These are phyloP conservation scores for Alloascoidea hylecoeti DNA, from an alignment of 805 yeast genomes.

Conservation along the genomic window DNA sequence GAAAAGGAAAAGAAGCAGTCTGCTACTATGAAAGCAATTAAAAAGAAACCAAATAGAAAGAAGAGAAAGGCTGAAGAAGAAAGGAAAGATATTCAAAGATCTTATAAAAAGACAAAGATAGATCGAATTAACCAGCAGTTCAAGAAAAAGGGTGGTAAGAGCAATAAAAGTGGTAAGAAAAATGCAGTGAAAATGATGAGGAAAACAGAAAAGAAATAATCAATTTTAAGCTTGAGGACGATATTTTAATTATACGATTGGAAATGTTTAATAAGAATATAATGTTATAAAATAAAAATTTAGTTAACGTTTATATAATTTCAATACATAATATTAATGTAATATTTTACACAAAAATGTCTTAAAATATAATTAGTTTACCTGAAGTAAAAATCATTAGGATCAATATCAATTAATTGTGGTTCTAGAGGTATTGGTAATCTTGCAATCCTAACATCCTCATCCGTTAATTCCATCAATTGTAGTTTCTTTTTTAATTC, in stretches of 20 bases:
- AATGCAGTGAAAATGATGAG: constrained; percentile 8
- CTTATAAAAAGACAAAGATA: constrained; percentile 66
- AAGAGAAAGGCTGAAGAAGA: constrained; percentile 59
- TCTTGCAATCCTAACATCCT: constrained; percentile 9
- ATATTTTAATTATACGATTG: too few relatives aligned
- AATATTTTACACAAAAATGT: constrained; percentile 1
- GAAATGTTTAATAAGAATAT: too few relatives aligned
- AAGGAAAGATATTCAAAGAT: constrained; percentile 38
- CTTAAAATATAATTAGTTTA: constrained; percentile 2
- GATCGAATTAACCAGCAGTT: constrained; percentile 45
- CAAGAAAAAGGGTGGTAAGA: constrained; percentile 15
- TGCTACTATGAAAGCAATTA: constrained; percentile 19
- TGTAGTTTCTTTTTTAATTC: constrained; percentile 35
- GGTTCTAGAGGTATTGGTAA: constrained; percentile 3
- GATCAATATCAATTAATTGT: background rate
- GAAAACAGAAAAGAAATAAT: constrained; percentile 7
- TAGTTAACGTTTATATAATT: too few relatives aligned
- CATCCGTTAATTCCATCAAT: constrained; percentile 24
- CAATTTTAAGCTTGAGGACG: too few relatives aligned
- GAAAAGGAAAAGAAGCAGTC: constrained; percentile 35
- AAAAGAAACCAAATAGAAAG: constrained; percentile 25
- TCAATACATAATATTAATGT: too few relatives aligned
- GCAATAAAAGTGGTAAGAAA: constrained; percentile 13
- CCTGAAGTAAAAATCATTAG: constrained; percentile 9
- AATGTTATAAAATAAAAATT: too few relatives aligned